Percentiles rank a stretch among this genome's conserved stretches.
Evolutionary conservation across 2,329 filamentous ascomycete species (phyloP).

Genomic region (Cladobotryum mycophilum): DNA sequence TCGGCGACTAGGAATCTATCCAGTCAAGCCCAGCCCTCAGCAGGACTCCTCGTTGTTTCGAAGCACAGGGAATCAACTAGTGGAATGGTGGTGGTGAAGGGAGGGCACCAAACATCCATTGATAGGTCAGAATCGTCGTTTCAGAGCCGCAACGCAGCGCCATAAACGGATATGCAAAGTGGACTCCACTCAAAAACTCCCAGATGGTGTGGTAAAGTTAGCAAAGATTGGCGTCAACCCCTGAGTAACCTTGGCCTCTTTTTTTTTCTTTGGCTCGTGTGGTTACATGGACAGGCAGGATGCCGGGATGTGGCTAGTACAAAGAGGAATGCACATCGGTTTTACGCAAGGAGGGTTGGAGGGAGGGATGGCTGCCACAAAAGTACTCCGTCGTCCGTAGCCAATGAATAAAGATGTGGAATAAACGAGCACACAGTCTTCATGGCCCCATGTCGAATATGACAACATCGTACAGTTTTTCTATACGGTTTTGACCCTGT

Average conservation of each 20-base stretch:
- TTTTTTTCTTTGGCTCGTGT: slow-evolving; percentile 1
- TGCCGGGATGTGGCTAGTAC: slow-evolving; percentile 11
- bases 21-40: slow-evolving; percentile 10
- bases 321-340: slow-evolving; percentile 1
- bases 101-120: slow-evolving; percentile 6
- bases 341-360: no score
- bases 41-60: slow-evolving; percentile 10
- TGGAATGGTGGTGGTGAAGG: slow-evolving; percentile 9
- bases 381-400: no score
- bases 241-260: slow-evolving; percentile 2
- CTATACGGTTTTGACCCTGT: no score
- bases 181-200: slow-evolving; percentile 6
- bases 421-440: no score
- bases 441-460: no score
- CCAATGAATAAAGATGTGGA: no score
- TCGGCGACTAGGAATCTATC: slow-evolving; percentile 5
- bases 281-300: background rate
- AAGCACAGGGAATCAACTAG: slow-evolving; percentile 9
- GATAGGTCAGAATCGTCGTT: slow-evolving; percentile 13
- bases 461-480: no score
- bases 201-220: slow-evolving; percentile 4
- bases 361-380: no score
- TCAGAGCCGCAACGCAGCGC: slow-evolving; percentile 11
- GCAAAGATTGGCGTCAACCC: background rate
- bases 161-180: slow-evolving; percentile 4